phyloP scores from a whole-genome alignment of 768 basidiomycete species.

The Leccinum fibrillosum region DNA sequence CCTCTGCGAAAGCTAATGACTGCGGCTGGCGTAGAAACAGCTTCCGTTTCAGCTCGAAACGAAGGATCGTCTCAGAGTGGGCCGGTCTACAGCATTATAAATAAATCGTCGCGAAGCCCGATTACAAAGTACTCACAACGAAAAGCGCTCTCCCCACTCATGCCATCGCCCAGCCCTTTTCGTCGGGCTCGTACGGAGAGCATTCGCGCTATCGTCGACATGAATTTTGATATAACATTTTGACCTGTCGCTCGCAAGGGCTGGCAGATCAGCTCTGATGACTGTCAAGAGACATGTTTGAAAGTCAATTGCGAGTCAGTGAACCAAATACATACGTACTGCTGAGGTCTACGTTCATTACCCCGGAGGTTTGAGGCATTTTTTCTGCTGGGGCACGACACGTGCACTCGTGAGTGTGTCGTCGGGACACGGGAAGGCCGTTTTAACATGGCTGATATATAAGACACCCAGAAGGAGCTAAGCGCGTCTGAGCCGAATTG shows the following conservation, averaged over 20 bases:
- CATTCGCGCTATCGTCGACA: constrained; percentile 15
- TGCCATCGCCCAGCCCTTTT: constrained; percentile 13
- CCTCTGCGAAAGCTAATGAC: constrained; percentile 15
- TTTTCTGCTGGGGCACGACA: background rate
- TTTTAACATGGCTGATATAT: background rate
- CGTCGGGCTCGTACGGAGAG: constrained; percentile 13
- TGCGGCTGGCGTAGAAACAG: constrained; percentile 6
- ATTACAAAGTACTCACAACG: constrained; percentile 11
- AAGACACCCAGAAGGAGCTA: background rate
- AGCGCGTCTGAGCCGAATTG: no score
- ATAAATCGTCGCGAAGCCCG: background rate
- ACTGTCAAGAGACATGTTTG: constrained; percentile 6
- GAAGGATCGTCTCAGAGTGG: constrained; percentile 15
- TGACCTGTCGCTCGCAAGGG: constrained; percentile 16
- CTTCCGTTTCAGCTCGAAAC: constrained; percentile 24
- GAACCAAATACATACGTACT: constrained; percentile 10
- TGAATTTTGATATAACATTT: constrained; percentile 24
- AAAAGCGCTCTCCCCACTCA: constrained; percentile 23
- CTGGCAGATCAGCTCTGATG: constrained; percentile 25
- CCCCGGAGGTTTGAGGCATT: constrained; percentile 8
- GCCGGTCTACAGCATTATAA: constrained; percentile 9
- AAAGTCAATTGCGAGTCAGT: background rate
- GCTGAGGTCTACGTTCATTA: constrained; percentile 25
- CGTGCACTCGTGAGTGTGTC: background rate
- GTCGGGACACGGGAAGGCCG: background rate